phyloP scores from a whole-genome alignment of 2,329 filamentous ascomycete genomes.

The Alternaria infectoria region DNA sequence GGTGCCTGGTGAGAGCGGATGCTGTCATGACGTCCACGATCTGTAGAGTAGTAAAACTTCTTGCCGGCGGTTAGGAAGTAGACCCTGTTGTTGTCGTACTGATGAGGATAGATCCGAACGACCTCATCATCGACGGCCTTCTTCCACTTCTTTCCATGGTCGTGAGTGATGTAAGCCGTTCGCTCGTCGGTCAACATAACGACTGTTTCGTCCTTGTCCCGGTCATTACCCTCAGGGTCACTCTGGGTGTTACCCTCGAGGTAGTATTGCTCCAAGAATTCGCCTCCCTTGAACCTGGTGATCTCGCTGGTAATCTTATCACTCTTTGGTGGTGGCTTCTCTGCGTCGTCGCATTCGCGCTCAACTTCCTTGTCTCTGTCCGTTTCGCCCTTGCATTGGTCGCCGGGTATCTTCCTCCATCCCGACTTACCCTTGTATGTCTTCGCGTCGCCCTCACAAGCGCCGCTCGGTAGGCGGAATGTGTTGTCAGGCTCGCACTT shows the following conservation, averaged over 20 bases:
- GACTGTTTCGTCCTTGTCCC: slow-evolving; percentile 73
- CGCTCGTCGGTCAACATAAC: slow-evolving; percentile 65
- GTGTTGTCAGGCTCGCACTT: slow-evolving; percentile 71
- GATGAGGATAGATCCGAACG: slow-evolving; percentile 74
- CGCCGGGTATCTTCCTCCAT: slow-evolving; percentile 83
- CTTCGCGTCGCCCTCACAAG: slow-evolving; percentile 74
- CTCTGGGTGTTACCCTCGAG: slow-evolving; percentile 71
- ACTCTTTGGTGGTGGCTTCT: slow-evolving; percentile 61
- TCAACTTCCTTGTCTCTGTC: slow-evolving; percentile 64
- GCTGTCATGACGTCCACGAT: slow-evolving; percentile 68
- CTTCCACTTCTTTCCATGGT: slow-evolving; percentile 90
- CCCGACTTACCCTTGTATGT: slow-evolving; percentile 87
- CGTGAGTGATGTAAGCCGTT: slow-evolving; percentile 74
- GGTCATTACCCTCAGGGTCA: slow-evolving; percentile 74
- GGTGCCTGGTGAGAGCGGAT: slow-evolving; percentile 78
- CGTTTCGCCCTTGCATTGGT: slow-evolving; percentile 54
- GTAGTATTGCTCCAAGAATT: slow-evolving; percentile 69
- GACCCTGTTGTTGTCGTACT: slow-evolving; percentile 80
- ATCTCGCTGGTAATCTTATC: slow-evolving; percentile 70
- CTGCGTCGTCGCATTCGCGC: slow-evolving; percentile 72
- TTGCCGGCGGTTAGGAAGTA: slow-evolving; percentile 79
- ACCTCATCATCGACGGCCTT: slow-evolving; percentile 75
- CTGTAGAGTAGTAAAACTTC: slow-evolving; percentile 78
- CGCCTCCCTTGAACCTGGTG: slow-evolving; percentile 66
- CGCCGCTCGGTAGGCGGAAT: slow-evolving; percentile 70